Evolutionary conservation across 345 rosid species (phyloP).

Genomic region (Rhodamnia rubescens): DNA sequence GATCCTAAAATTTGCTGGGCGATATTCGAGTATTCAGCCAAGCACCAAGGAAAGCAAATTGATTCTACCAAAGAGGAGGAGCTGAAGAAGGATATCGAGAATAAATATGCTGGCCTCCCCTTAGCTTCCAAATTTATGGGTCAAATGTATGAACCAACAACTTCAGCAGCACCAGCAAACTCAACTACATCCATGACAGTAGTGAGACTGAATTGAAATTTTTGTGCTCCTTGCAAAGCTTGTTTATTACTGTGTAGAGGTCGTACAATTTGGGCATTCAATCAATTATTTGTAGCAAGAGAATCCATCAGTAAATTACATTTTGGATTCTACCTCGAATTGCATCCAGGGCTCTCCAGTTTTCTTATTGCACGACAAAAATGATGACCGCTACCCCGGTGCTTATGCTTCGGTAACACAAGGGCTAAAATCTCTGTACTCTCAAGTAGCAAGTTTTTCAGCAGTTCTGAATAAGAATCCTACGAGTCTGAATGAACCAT

Average conservation of each 20-base stretch:
- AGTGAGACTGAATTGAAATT: no score
- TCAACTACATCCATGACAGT: not conserved
- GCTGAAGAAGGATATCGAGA: slow-evolving; percentile 13
- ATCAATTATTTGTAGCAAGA: no score
- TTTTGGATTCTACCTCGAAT: no score
- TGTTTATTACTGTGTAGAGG: no score
- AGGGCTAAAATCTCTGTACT: not conserved
- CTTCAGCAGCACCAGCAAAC: not conserved
- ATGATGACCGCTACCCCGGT: not conserved
- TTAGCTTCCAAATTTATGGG: slow-evolving; percentile 23
- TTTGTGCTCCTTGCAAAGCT: not conserved
- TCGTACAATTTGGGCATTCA: no score
- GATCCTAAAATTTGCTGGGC: slow-evolving; percentile 16
- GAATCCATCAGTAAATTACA: no score
- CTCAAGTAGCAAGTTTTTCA: not conserved
- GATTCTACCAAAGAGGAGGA: not conserved
- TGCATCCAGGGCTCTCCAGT: no score
- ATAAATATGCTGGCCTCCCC: slow-evolving; percentile 39
- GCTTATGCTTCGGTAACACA: not conserved
- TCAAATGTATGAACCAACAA: not conserved
- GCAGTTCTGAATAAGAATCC: not conserved
- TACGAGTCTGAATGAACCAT: not conserved
- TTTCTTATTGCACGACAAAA: not conserved
- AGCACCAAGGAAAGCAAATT: not conserved
- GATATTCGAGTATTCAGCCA: slow-evolving; percentile 17